phyloP scores from a whole-genome alignment of 805 yeast species.

The Wickerhamomyces alni region DNA sequence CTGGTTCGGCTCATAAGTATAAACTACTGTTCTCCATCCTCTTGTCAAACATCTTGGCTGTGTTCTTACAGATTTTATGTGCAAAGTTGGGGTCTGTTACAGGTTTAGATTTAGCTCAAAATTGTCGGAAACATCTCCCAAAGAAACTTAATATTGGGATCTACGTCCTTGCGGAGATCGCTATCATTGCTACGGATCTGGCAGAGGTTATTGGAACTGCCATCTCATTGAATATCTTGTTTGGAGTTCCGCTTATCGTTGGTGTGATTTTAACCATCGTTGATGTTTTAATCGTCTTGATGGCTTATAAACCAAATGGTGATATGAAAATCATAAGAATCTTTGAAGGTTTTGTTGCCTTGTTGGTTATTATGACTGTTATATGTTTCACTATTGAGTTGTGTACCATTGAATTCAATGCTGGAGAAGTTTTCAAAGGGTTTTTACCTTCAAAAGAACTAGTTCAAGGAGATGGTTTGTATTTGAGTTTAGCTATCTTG shows the following conservation, averaged over 20 bases:
- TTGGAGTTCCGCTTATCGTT: conserved; percentile 68
- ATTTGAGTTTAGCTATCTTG: conserved; percentile 74
- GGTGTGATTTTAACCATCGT: conserved; percentile 84
- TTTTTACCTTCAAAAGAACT: conserved; percentile 49
- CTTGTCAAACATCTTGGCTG: conserved; percentile 80
- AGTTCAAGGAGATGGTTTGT: conserved; percentile 61
- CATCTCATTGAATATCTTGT: conserved; percentile 78
- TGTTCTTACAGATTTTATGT: conserved; percentile 77
- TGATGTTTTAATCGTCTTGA: conserved; percentile 78
- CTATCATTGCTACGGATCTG: conserved; percentile 91
- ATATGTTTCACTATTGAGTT: conserved; percentile 79
- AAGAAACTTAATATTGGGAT: conserved; percentile 50
- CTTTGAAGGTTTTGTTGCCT: conserved; percentile 77
- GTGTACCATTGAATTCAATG: conserved; percentile 51
- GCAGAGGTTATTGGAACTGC: conserved; percentile 99
- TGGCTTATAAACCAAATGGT: conserved; percentile 85
- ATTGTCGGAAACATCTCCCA: conserved; percentile 73
- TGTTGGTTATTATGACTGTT: conserved; percentile 76
- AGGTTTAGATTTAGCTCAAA: conserved; percentile 85
- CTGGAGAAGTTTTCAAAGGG: conserved; percentile 64
- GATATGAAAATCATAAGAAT: conserved; percentile 70
- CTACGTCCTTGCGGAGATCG: conserved; percentile 78
- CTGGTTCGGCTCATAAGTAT: conserved; percentile 83
- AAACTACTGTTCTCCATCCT: conserved; percentile 73
- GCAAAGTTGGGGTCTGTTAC: conserved; percentile 91